Evolutionary conservation across 495 filamentous ascomycete species (phyloP).

Genomic region (Extremus antarcticus): DNA sequence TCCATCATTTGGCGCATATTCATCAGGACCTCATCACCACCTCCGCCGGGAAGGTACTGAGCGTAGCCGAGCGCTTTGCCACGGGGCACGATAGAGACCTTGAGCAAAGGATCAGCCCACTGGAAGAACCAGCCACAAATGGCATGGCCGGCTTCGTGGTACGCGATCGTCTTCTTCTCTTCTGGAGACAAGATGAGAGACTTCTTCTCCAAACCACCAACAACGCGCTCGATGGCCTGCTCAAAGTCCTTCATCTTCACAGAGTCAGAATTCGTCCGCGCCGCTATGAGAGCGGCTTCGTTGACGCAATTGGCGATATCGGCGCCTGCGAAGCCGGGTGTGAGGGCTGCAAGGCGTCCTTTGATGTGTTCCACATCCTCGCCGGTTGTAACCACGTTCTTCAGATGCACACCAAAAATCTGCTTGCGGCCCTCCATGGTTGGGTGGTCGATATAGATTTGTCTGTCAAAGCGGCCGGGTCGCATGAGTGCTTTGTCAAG

Average conservation of each 20-base stretch:
- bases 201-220: conserved; percentile 93
- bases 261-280: conserved; percentile 60
- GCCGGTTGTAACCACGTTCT: conserved; percentile 83
- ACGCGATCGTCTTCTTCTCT: conserved; percentile 91
- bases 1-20: conserved; percentile 94
- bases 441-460: conserved; percentile 84
- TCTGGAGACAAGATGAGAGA: conserved; percentile 82
- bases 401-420: conserved; percentile 86
- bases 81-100: conserved; percentile 96
- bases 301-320: conserved; percentile 98
- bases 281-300: conserved; percentile 91
- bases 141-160: conserved; percentile 96
- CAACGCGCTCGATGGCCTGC: conserved; percentile 91
- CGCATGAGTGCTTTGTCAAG: conserved; percentile 93
- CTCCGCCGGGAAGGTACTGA: conserved; percentile 77
- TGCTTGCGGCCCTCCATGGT: conserved; percentile 96
- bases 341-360: conserved; percentile 80
- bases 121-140: conserved; percentile 98
- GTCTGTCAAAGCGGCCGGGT: conserved; percentile 90
- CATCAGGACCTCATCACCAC: conserved; percentile 85
- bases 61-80: conserved; percentile 91
- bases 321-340: conserved; percentile 90
- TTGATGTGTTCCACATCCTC: conserved; percentile 80
- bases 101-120: conserved; percentile 91
- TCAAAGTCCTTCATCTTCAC: conserved; percentile 89